phyloP scores from a whole-genome alignment of 2,329 filamentous ascomycete species.

The Claviceps pazoutovae region DNA sequence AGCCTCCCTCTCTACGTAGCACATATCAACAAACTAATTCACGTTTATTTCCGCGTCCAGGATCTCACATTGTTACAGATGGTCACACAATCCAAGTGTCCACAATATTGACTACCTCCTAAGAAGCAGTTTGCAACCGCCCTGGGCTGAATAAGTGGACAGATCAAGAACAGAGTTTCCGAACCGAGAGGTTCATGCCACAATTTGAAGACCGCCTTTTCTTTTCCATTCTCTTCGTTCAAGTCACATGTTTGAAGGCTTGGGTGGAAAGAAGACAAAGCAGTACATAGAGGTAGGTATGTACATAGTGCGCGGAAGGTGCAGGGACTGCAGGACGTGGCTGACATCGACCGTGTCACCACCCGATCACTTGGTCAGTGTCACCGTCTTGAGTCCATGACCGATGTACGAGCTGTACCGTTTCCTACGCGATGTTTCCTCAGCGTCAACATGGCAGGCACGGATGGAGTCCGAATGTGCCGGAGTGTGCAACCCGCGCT shows the following conservation, averaged over 20 bases:
- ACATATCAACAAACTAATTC: neutral
- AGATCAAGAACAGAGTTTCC: neutral
- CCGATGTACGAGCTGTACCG: neutral
- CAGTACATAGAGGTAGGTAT: neutral
- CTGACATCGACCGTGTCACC: constrained; percentile 2
- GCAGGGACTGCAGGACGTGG: neutral
- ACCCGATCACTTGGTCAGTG: constrained; percentile 2
- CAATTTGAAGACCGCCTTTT: neutral
- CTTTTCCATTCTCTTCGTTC: too few relatives aligned
- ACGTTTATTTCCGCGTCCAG: neutral
- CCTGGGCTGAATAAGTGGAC: neutral
- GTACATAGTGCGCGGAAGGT: neutral
- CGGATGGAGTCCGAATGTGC: constrained; percentile 1
- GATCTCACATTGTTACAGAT: neutral
- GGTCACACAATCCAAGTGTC: neutral
- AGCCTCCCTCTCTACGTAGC: neutral
- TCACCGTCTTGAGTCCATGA: neutral
- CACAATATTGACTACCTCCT: neutral
- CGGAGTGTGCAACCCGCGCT: constrained; percentile 1
- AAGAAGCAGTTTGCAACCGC: neutral
- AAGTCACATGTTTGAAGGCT: neutral
- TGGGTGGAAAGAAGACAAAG: neutral
- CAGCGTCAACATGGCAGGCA: constrained; percentile 1
- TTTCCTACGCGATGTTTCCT: constrained; percentile 4
- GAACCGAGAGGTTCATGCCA: neutral